These are phyloP conservation scores for Friedmanniomyces simplex DNA, from an alignment of 495 filamentous ascomycete genomes.

Conservation along the genomic window DNA sequence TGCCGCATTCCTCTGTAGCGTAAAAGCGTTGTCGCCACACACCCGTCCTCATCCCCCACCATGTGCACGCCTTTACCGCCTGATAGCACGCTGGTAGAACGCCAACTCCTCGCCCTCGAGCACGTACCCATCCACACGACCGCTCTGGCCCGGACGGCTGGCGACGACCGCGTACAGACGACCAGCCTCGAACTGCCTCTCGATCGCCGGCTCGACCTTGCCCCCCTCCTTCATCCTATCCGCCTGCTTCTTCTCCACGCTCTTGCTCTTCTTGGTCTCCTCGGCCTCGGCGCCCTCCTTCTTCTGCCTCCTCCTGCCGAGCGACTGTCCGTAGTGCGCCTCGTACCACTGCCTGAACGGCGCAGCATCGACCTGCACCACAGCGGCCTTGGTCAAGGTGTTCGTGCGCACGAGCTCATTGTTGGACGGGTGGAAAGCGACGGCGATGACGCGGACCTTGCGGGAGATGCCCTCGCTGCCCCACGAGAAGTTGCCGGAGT, in stretches of 20 bases:
- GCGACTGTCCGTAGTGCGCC: slow-evolving; percentile 86
- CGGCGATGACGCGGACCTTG: slow-evolving; percentile 97
- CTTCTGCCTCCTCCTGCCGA: slow-evolving; percentile 84
- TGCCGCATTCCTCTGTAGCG: not conserved
- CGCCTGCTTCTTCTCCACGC: slow-evolving; percentile 91
- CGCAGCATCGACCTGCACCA: slow-evolving; percentile 96
- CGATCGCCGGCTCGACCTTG: slow-evolving; percentile 86
- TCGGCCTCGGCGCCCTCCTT: slow-evolving; percentile 44
- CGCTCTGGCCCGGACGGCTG: slow-evolving; percentile 89
- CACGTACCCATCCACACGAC: slow-evolving; percentile 92
- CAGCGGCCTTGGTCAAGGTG: slow-evolving; percentile 96
- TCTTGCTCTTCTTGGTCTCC: slow-evolving; percentile 79
- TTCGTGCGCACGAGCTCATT: slow-evolving; percentile 99
- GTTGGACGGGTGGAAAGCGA: slow-evolving; percentile 98
- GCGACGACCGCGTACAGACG: slow-evolving; percentile 88
- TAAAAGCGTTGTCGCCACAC: not conserved
- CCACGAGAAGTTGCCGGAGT: slow-evolving; percentile 99
- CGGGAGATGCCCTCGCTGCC: slow-evolving; percentile 92
- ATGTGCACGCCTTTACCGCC: slow-evolving; percentile 61
- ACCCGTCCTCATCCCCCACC: slow-evolving; percentile 1
- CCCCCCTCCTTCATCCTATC: slow-evolving; percentile 63
- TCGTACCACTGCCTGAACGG: slow-evolving; percentile 99
- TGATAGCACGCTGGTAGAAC: slow-evolving; percentile 97
- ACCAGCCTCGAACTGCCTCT: slow-evolving; percentile 98
- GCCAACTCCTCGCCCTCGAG: slow-evolving; percentile 97